Evolutionary conservation across 306 rosid genomes (phyloP).

Genomic region (Carpinus fangiana): DNA sequence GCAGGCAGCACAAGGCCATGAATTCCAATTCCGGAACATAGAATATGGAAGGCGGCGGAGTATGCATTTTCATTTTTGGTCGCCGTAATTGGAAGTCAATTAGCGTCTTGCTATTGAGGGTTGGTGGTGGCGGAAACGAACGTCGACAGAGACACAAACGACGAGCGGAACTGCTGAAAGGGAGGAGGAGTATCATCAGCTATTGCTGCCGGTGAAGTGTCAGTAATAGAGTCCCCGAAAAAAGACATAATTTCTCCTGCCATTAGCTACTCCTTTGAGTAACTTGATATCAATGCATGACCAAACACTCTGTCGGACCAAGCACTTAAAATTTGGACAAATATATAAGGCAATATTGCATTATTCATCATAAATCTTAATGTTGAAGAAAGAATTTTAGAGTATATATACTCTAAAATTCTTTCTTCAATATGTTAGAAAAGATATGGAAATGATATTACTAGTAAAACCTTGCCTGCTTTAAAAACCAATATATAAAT

Average conservation of each 20-base stretch:
- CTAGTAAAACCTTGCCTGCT: too few relatives aligned
- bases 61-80: constrained; percentile 50
- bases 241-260: not conserved
- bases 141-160: constrained; percentile 4
- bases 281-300: not conserved
- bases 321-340: not conserved
- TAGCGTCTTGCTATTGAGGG: constrained; percentile 31
- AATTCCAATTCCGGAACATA: constrained; percentile 55
- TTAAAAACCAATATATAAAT: too few relatives aligned
- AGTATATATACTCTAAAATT: not conserved
- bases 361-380: not conserved
- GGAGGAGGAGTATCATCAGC: constrained; percentile 10
- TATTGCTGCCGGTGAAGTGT: not conserved
- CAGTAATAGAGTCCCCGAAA: not conserved
- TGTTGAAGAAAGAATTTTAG: too few relatives aligned
- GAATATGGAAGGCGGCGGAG: constrained; percentile 53
- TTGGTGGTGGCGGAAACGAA: not conserved
- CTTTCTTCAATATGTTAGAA: not conserved
- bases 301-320: not conserved
- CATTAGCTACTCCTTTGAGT: not conserved
- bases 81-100: constrained; percentile 58
- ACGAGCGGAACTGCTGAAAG: not conserved
- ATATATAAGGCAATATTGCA: not conserved
- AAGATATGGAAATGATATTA: too few relatives aligned
- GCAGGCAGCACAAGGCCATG: constrained; percentile 55